These are phyloP conservation scores for Fusarium algeriense DNA, from an alignment of 2,329 filamentous ascomycete genomes.

Conservation along the genomic window DNA sequence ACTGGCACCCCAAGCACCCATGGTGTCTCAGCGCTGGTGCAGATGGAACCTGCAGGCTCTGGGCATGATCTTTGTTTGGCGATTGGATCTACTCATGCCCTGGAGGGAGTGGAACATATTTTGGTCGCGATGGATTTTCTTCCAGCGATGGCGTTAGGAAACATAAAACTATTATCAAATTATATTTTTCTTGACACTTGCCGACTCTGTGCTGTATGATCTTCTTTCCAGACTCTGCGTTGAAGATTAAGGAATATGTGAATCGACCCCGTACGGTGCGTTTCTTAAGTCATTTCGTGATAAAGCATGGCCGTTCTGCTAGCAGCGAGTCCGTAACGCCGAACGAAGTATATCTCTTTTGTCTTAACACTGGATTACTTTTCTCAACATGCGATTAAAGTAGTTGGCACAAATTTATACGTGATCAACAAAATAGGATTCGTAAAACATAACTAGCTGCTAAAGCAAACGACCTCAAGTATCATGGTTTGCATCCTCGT, in stretches of 20 bases:
- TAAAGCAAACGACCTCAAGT: constrained; percentile 26
- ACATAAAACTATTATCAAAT: constrained; percentile 21
- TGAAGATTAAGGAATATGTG: no score
- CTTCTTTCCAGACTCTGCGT: background rate
- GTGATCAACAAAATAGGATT: constrained; percentile 20
- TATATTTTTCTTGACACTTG: background rate
- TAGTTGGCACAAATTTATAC: background rate
- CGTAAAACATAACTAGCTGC: constrained; percentile 38
- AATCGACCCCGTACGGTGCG: background rate
- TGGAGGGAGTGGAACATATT: background rate
- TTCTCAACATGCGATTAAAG: background rate
- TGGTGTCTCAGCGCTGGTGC: constrained; percentile 96
- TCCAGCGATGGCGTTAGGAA: constrained; percentile 43
- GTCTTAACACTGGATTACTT: no score
- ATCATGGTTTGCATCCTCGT: constrained; percentile 3
- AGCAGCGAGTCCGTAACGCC: background rate
- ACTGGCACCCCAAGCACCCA: constrained; percentile 95
- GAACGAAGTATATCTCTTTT: no score
- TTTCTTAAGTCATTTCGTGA: background rate
- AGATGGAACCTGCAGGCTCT: constrained; percentile 91
- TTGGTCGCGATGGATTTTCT: constrained; percentile 27
- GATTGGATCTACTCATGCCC: background rate
- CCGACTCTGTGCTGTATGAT: background rate
- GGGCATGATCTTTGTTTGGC: constrained; percentile 61
- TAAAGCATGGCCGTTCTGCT: background rate